A percentile compares a stretch with the other conserved stretches of the same genome.
phyloP scores from a whole-genome alignment of 1,284 basidiomycete genomes.

The Ceratobasidium sp. region DNA sequence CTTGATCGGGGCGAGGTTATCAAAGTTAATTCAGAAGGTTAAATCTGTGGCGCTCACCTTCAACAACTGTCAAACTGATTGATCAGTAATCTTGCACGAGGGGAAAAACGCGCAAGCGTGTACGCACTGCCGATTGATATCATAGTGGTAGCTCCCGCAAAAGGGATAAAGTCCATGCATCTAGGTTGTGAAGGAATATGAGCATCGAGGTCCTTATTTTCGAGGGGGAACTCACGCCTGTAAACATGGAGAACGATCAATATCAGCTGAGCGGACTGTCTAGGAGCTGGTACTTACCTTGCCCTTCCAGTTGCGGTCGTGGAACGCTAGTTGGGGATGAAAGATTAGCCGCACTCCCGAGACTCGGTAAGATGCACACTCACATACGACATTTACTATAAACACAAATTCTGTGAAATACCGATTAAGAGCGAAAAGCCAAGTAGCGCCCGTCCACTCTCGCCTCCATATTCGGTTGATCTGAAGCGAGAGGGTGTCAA shows the following conservation, averaged over 20 bases:
- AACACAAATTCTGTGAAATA: slow-evolving; percentile 31
- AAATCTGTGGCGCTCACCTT: background rate
- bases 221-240: slow-evolving; percentile 4
- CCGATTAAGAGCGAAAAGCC: slow-evolving; percentile 33
- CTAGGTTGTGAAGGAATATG: background rate
- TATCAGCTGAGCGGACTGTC: background rate
- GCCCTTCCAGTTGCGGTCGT: slow-evolving; percentile 17
- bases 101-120: background rate
- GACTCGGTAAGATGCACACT: background rate
- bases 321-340: slow-evolving; percentile 1
- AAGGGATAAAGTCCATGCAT: slow-evolving; percentile 3
- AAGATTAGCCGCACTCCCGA: too few species aligned
- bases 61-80: slow-evolving; percentile 13
- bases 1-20: background rate
- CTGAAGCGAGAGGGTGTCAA: background rate
- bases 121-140: slow-evolving; percentile 29
- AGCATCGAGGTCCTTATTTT: background rate
- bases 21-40: background rate
- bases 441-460: slow-evolving; percentile 33
- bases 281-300: background rate
- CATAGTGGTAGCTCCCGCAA: slow-evolving; percentile 4
- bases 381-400: slow-evolving; percentile 27
- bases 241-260: background rate
- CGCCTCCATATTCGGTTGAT: slow-evolving; percentile 17
- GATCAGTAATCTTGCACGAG: background rate